phyloP scores from a whole-genome alignment of 257 asterid genomes.

The Nicotiana tabacum region DNA sequence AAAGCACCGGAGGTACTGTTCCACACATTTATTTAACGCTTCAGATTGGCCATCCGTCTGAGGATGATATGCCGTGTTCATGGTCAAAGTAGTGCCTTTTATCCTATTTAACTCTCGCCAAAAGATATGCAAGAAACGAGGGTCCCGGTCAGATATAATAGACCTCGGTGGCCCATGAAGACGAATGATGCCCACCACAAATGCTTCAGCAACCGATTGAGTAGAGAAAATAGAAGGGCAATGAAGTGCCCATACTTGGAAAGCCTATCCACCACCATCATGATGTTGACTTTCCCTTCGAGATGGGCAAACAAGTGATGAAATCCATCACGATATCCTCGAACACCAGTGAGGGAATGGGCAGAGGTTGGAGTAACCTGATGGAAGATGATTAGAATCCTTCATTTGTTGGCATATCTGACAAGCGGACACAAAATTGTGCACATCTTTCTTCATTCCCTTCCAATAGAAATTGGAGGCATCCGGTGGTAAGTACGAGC shows the following conservation, averaged over 20 bases:
- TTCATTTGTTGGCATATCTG: too few species aligned
- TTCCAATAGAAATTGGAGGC: too few species aligned
- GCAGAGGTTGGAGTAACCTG: background rate
- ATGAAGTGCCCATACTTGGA: background rate
- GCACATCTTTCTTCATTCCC: too few species aligned
- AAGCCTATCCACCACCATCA: background rate
- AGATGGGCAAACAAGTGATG: background rate
- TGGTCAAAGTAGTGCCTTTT: too few species aligned
- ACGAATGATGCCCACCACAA: background rate
- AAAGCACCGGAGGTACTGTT: background rate
- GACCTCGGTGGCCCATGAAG: constrained; percentile 4
- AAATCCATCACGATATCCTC: constrained; percentile 7
- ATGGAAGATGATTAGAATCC: background rate
- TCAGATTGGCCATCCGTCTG: too few species aligned
- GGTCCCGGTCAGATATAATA: constrained; percentile 6
- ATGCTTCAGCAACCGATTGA: background rate
- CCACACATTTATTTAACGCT: too few species aligned
- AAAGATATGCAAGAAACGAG: background rate
- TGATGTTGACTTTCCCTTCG: background rate
- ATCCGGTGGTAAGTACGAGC: background rate
- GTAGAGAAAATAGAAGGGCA: background rate
- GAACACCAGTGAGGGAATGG: background rate
- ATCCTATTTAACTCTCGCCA: background rate
- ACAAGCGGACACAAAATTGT: too few species aligned
- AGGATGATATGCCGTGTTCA: too few species aligned